Conservation (phyloP, 257 asterid species). For the Jacaranda copaia region DNA sequence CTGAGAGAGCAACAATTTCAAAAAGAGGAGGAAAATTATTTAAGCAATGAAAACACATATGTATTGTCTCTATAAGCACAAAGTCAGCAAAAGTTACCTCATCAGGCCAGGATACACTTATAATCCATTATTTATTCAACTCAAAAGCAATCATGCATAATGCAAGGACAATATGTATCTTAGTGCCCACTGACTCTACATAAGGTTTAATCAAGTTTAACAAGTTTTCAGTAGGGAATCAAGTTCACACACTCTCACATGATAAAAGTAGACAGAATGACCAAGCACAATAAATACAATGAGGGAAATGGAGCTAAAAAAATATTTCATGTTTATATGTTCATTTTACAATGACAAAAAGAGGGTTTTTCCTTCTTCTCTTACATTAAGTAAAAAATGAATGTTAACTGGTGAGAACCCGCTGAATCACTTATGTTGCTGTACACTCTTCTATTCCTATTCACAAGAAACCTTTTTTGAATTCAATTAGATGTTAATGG, state of each 20-base stretch:
- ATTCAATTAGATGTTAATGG: too few relatives aligned
- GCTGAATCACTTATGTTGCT: too few relatives aligned
- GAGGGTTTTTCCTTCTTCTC: too few relatives aligned
- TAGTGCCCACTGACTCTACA: neutral
- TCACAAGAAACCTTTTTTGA: too few relatives aligned
- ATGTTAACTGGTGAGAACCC: too few relatives aligned
- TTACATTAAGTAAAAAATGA: too few relatives aligned
- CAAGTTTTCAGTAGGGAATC: slow-evolving; percentile 2
- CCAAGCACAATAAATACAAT: slow-evolving; percentile 3
- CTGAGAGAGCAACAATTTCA: slow-evolving; percentile 30
- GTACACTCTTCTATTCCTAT: too few relatives aligned
- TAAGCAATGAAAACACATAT: slow-evolving; percentile 24
- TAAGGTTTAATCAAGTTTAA: slow-evolving; percentile 11
- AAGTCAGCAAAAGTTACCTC: slow-evolving; percentile 16
- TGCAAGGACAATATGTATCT: neutral
- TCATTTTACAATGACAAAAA: too few relatives aligned
- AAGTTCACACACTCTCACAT: slow-evolving; percentile 11
- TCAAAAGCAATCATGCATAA: slow-evolving; percentile 18
- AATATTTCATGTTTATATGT: neutral
- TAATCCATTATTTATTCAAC: slow-evolving; percentile 8
- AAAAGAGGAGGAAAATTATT: slow-evolving; percentile 25
- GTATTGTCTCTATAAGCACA: neutral
- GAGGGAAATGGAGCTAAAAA: neutral
- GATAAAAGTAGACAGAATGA: slow-evolving; percentile 25
- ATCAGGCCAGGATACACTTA: slow-evolving; percentile 5